Base-by-base conservation (phyloP, 176 grass and related monocot species). In the Rhynchospora tenuis region DNA sequence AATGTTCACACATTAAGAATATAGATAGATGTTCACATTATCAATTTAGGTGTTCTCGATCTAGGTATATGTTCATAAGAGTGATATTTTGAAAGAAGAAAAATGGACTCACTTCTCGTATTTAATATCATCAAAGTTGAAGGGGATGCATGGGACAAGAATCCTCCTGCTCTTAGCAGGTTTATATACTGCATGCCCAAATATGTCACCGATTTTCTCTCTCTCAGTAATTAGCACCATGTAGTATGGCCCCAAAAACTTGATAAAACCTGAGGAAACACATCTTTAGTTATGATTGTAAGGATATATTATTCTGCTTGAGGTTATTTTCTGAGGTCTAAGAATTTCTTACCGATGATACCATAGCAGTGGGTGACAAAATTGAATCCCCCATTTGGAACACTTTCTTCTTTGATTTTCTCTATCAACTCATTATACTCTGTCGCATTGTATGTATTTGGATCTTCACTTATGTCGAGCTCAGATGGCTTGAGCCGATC, bases 311-410 rank as follows among this genome's bases (percentile, higher is more conserved):
- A 17, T 56, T 38, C 58, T 20, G 2, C 63, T 73, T 50, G 7
- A 54, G 57, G 15, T 28, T 82, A 74, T 67, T 52, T 23, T 56
- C 43, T 29, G 6, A 31, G 50, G 66, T 73, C 44, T 61, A 78
- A 73, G 24, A 82, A 55, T 78, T 47, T 81, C 70, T 84, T 83
- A 94, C 95, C 95, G 9, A 98, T 78, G 71, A 98, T 98, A 62
- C 95, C 95, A 77, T 95, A 98, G 83, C 91, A 98, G 22, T 88
- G 90, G 50, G 84, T 90, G 54, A 98, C 90, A 91, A 93, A 95
- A 64, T 94, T 98, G 61, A 98, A 46, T 44, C 95, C 95, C 14
- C 95, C 95, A 83, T 86, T 91, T 71, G 73, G 61, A 46, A 29
- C 84, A 69, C 94, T 89, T 11, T 87, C 91, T 88, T 90, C 90